Evolutionary conservation across 371 early-diverging fungal species (phyloP), one percentile per base, ranked within the genome.

Genomic region (Saksenaea oblongispora): DNA sequence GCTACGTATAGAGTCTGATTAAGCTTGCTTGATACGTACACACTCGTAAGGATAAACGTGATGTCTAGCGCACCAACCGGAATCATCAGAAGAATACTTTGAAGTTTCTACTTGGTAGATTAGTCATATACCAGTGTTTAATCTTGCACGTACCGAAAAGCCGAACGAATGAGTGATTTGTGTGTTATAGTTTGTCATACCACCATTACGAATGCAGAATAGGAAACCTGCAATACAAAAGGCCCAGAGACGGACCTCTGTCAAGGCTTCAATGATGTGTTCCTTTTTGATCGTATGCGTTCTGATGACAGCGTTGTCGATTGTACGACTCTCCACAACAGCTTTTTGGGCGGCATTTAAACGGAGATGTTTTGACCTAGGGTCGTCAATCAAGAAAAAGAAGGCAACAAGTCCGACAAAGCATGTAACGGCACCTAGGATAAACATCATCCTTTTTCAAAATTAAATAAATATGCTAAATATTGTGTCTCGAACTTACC

Each of bases 111-210:
- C 27, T 53, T 28, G 36, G 7, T 8, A 22, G 7, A 22, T 47
- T 1, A 47, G 51, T 2, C 10, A 1, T 22, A 11, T 1, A 7
- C 10, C 11, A 22, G 22, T 8, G 5, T 3, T 47, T 3, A 47
- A 0, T 47, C 5, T 14, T 15, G 10, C 10, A 62, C 72, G 70
- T 68, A 70, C 78, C n/a, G 61, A 65, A 54, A 78, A 78, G 2
- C 75, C 75, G 69, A 78, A 75, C 3, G 64, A 65, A 26, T 66
- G 63, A 27, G 69, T 64, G 35, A 78, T 56, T 51, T 71, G 70
- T 3, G 71, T 62, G 63, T 69, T 73, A 22, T 73, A 79, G 11
- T 59, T 75, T 11, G 74, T 73, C 64, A 79, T 70, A n/a, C 70
- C 79, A 57, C 79, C 79, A 56, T 79, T 79, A 11, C 51, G 51